These are phyloP conservation scores for Tricholoma hemisulphureum DNA, from an alignment of 768 basidiomycete species.

Conservation along the genomic window DNA sequence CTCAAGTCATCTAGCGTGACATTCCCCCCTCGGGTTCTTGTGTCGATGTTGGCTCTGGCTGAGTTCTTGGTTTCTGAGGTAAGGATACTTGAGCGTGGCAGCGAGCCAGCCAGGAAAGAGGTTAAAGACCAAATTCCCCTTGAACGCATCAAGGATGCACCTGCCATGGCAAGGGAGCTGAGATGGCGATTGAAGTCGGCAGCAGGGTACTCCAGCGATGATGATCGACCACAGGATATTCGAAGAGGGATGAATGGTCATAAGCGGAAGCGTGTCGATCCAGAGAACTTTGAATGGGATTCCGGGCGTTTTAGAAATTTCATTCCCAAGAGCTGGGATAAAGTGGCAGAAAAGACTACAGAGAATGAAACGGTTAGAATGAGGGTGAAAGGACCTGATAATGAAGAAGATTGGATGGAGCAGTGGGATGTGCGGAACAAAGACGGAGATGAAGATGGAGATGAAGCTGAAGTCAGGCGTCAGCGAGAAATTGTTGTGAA, in stretches of 20 bases:
- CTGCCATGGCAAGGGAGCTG: conserved; percentile 79
- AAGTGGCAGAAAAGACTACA: conserved; percentile 38
- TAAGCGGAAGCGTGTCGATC: conserved; percentile 42
- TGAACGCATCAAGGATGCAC: conserved; percentile 80
- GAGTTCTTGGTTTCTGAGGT: conserved; percentile 80
- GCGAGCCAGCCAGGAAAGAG: conserved; percentile 71
- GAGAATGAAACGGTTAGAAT: conserved; percentile 40
- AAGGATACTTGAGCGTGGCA: conserved; percentile 66
- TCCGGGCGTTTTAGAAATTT: conserved; percentile 58
- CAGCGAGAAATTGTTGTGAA: conserved; percentile 53
- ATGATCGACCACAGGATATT: conserved; percentile 44
- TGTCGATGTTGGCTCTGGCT: conserved; percentile 68
- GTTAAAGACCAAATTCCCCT: conserved; percentile 77
- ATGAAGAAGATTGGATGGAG: conserved; percentile 43
- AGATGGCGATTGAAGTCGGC: conserved; percentile 76
- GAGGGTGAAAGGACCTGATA: conserved; percentile 38
- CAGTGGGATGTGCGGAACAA: conserved; percentile 39
- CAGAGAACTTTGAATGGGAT: conserved; percentile 19
- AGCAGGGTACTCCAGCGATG: conserved; percentile 63
- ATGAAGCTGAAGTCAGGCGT: conserved; percentile 41
- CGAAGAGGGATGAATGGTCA: conserved; percentile 25
- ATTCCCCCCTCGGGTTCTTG: conserved; percentile 55
- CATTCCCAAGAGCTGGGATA: conserved; percentile 67
- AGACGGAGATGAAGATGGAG: conserved; percentile 32
- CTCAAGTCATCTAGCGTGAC: conserved; percentile 48